A percentile compares a stretch with the other conserved stretches of the same genome.
Conservation (phyloP, 2,329 filamentous ascomycete species). For the Aureobasidium sp. region DNA sequence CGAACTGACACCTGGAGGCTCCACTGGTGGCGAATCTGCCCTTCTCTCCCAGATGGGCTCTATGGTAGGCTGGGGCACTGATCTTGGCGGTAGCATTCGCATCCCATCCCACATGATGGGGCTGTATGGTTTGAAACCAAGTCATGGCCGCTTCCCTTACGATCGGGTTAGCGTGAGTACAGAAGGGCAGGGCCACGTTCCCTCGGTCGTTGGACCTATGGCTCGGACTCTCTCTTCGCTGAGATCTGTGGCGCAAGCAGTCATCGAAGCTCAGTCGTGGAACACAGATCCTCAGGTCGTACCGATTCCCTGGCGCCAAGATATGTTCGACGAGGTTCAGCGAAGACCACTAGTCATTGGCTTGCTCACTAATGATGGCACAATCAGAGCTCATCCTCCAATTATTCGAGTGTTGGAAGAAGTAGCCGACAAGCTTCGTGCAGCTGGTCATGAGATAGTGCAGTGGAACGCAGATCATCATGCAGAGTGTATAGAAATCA, state of each 20-base stretch:
- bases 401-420: background rate
- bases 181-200: conserved; percentile 45
- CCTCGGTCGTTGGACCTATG: background rate
- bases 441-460: background rate
- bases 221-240: background rate
- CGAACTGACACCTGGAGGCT: background rate
- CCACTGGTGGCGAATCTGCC: background rate
- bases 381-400: background rate
- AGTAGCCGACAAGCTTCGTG: background rate
- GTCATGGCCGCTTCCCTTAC: conserved; percentile 51
- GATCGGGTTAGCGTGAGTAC: conserved; percentile 53
- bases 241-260: background rate
- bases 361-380: background rate
- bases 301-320: background rate
- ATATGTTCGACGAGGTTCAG: background rate
- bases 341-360: background rate
- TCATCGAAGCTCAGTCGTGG: background rate
- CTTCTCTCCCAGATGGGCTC: background rate
- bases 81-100: conserved; percentile 24
- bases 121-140: conserved; percentile 45
- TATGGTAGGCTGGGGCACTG: background rate
- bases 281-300: background rate
- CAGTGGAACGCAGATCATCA: background rate
- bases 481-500: background rate
- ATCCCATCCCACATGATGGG: conserved; percentile 44